Percentiles rank a stretch among this genome's conserved stretches.
Evolutionary conservation across 768 basidiomycete genomes (phyloP).

Genomic region (Trametes villosa): DNA sequence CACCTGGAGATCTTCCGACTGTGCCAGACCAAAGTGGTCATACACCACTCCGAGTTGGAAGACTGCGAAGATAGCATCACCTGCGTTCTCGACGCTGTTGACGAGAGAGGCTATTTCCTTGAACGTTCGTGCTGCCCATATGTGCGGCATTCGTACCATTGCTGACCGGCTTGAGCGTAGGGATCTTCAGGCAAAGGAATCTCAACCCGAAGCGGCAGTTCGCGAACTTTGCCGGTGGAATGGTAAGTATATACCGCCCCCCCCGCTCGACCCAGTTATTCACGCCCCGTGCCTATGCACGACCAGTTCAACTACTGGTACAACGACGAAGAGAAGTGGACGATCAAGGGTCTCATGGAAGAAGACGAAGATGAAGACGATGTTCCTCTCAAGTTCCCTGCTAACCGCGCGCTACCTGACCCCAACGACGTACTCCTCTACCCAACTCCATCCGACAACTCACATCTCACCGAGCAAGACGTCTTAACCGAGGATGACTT

Average conservation of each 20-base stretch:
- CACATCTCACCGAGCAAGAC: too few species aligned
- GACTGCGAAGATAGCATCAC: slow-evolving; percentile 27
- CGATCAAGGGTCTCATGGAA: too few species aligned
- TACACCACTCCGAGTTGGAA: slow-evolving; percentile 32
- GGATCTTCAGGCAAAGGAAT: not conserved
- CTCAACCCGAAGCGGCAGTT: not conserved
- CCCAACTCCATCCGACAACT: too few species aligned
- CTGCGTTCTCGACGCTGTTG: slow-evolving; percentile 16
- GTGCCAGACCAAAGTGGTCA: slow-evolving; percentile 21
- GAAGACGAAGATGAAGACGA: too few species aligned
- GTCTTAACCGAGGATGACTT: too few species aligned
- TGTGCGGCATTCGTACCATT: not conserved
- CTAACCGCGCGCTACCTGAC: too few species aligned
- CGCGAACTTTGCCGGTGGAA: not conserved
- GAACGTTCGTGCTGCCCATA: too few species aligned
- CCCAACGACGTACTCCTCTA: too few species aligned
- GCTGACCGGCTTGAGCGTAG: not conserved
- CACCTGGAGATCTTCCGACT: slow-evolving; percentile 39
- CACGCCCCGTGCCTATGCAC: not conserved
- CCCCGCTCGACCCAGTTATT: not conserved
- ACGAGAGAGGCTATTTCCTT: too few species aligned
- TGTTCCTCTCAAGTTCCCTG: too few species aligned
- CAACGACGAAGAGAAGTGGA: too few species aligned
- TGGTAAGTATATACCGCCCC: not conserved
- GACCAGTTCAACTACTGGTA: not conserved